phyloP scores from a whole-genome alignment of 805 yeast genomes.

The Maudiozyma saulgeensis region DNA sequence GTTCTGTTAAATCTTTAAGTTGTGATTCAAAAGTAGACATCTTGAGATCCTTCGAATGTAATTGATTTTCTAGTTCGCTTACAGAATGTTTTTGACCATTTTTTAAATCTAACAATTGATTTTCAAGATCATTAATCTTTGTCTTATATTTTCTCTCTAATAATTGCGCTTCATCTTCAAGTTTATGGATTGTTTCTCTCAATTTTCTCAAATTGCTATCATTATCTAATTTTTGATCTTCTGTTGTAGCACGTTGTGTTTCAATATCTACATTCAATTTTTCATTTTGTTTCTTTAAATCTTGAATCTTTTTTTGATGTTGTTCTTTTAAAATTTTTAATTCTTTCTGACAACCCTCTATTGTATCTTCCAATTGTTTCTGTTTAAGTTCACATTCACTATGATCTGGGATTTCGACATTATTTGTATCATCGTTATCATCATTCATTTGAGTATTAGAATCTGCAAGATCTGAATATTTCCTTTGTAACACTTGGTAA shows the following conservation, averaged over 20 bases:
- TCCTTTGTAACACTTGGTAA: slow-evolving; percentile 2
- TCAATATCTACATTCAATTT: slow-evolving; percentile 1
- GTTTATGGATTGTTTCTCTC: not conserved
- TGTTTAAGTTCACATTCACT: slow-evolving; percentile 2
- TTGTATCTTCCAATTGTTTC: slow-evolving; percentile 1
- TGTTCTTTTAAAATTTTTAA: not conserved
- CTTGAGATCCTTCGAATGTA: not conserved
- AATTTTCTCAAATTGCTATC: slow-evolving; percentile 1
- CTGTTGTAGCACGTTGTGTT: not conserved
- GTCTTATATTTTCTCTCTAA: not conserved
- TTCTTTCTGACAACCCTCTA: slow-evolving; percentile 2
- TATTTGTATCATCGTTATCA: not conserved
- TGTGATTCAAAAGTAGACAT: not conserved
- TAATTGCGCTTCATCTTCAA: not conserved
- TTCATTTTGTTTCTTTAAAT: slow-evolving; percentile 7
- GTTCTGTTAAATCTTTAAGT: not conserved
- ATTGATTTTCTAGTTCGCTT: not conserved
- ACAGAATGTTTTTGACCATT: not conserved
- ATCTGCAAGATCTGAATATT: slow-evolving; percentile 1
- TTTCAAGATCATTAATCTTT: not conserved
- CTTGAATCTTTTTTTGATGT: slow-evolving; percentile 4
- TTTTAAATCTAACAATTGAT: not conserved
- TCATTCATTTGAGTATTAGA: not conserved
- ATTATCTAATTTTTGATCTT: not conserved
- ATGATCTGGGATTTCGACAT: not conserved